Evolutionary conservation across 2,329 filamentous ascomycete genomes (phyloP), one percentile per base, ranked within the genome.

Genomic region (Tolypocladium tropicale): DNA sequence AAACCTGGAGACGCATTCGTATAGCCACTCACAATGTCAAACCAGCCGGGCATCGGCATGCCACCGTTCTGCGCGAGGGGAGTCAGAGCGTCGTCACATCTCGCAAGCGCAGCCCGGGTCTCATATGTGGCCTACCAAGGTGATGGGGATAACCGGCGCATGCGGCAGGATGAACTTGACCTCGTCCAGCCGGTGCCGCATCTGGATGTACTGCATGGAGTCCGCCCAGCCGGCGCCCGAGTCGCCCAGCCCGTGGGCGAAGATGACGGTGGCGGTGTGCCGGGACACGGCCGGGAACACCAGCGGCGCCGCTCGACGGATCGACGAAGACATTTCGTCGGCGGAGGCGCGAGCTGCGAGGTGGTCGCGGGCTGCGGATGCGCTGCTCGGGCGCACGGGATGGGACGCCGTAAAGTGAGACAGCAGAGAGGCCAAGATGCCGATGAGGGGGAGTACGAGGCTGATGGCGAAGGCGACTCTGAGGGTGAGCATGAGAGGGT

Each of bases 131-230:
- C 70, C 59, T 55, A 74, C 71, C 58, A 72, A 77, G n/a, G 90
- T 92, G 68, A 96, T 90, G 34, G 91, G 90, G 55, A 95, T 94
- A 39, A 73, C 74, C 6, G 93, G 91, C 32, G 94, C 94, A 74
- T 96, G 89, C 18, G 94, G 94, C 71, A 99, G 86, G 67, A 99
- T 83, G 72, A 97, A 97, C 68, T 93, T 88, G 69, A 96, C 89
- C 73, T 96, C 88, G 57, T 91, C 83, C 61, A 97, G 90, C 67
- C 86, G 86, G 70, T 84, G 82, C 53, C 89, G 82, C 36, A 86
- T 80, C 55, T 90, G 85, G 87, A 88, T 96, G 72, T 93, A 90
- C 76, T 95, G 86, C 34, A 94, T 90, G 23, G 94, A 82, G 56
- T 83, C 84, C 49, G 88, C 81, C 92, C 89, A 93, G 63, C 89